phyloP scores from a whole-genome alignment of 495 filamentous ascomycete species.

The Hypoxylon fragiforme region DNA sequence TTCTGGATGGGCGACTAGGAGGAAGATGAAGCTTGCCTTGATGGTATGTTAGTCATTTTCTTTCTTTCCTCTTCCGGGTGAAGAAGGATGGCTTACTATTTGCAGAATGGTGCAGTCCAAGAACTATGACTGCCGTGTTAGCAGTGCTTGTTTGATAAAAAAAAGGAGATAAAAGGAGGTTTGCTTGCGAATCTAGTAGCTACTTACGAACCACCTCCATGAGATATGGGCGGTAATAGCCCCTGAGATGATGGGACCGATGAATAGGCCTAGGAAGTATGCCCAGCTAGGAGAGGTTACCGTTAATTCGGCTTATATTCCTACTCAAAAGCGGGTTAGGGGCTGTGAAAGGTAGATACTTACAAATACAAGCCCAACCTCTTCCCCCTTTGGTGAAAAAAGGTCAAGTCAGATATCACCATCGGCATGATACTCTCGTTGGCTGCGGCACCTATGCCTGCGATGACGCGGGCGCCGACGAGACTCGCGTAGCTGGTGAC shows the following conservation, averaged over 20 bases:
- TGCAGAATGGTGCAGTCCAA: constrained; percentile 37
- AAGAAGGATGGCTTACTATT: constrained; percentile 48
- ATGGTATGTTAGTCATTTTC: constrained; percentile 35
- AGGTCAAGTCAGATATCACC: constrained; percentile 64
- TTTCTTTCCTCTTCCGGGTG: constrained; percentile 34
- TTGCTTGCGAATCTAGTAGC: too few relatives aligned
- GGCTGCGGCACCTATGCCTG: constrained; percentile 61
- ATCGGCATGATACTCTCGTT: constrained; percentile 62
- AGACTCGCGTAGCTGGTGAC: constrained; percentile 62
- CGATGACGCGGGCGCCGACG: constrained; percentile 64
- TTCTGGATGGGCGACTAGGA: constrained; percentile 49
- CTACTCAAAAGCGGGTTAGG: constrained; percentile 24
- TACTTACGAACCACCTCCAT: constrained; percentile 49
- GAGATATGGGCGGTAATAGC: constrained; percentile 59
- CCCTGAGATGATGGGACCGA: constrained; percentile 63
- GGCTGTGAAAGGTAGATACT: constrained; percentile 8
- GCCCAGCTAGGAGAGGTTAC: constrained; percentile 33
- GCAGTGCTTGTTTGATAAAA: not conserved
- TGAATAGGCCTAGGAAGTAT: constrained; percentile 44
- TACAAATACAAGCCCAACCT: constrained; percentile 67
- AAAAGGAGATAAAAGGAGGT: constrained; percentile 51
- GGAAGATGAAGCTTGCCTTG: constrained; percentile 28
- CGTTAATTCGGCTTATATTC: constrained; percentile 22
- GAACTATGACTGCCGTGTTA: constrained; percentile 16
- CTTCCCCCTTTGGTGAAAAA: constrained; percentile 64